phyloP scores from a whole-genome alignment of 805 yeast species.

The Danielozyma ontarioensis region DNA sequence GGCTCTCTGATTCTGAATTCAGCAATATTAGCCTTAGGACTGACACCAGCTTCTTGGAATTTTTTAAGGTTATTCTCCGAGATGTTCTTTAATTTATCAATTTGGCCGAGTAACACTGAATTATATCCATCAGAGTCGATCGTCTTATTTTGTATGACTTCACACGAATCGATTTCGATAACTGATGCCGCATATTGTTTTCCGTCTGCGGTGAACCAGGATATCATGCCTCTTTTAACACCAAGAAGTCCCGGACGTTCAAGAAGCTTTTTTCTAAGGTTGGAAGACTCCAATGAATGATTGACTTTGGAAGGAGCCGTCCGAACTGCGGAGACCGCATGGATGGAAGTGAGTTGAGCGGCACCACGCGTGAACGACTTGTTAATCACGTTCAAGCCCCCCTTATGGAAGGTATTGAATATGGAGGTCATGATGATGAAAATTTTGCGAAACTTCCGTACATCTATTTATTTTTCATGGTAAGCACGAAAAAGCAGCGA shows the following conservation, averaged over 20 bases:
- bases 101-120: conserved; percentile 86
- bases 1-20: conserved; percentile 78
- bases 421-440: neutral
- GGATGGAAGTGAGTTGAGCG: conserved; percentile 46
- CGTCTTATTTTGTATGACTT: conserved; percentile 73
- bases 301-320: conserved; percentile 48
- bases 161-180: conserved; percentile 80
- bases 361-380: conserved; percentile 23
- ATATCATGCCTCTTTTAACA: conserved; percentile 84
- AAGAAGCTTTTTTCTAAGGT: conserved; percentile 67
- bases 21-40: conserved; percentile 70
- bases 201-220: conserved; percentile 72
- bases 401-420: neutral
- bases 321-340: conserved; percentile 44
- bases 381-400: neutral
- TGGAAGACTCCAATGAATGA: conserved; percentile 66
- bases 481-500: no score
- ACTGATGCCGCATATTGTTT: conserved; percentile 78
- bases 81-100: conserved; percentile 61
- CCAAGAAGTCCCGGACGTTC: conserved; percentile 82
- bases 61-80: conserved; percentile 59
- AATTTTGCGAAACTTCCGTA: neutral
- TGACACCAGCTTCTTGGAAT: conserved; percentile 70
- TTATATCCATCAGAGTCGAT: conserved; percentile 69
- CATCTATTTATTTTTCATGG: neutral